A percentile compares a stretch with the other conserved stretches of the same genome.
Conservation (phyloP, 306 rosid species). For the Gastrolobium villosum region DNA sequence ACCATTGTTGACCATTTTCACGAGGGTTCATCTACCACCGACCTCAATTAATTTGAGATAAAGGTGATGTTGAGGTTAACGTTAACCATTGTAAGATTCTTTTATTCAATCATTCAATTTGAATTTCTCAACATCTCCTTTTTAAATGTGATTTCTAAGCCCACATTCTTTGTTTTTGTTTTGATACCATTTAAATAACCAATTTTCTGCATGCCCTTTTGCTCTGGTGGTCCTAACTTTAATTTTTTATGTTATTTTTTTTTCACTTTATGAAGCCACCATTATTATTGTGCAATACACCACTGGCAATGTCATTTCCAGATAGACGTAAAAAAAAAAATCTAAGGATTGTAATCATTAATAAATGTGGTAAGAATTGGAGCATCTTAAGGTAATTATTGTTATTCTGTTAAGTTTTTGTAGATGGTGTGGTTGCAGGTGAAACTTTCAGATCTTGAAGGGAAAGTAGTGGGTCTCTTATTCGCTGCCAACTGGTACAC, state of each 20-base stretch:
- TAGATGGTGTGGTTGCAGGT: constrained; percentile 58
- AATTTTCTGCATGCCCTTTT: too few relatives aligned
- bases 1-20: too few relatives aligned
- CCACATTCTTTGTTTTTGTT: too few relatives aligned
- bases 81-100: too few relatives aligned
- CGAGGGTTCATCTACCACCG: too few relatives aligned
- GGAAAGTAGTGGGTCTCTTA: constrained; percentile 76
- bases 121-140: too few relatives aligned
- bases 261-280: not conserved
- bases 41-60: too few relatives aligned
- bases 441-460: constrained; percentile 67
- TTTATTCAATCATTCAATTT: too few relatives aligned
- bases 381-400: not conserved
- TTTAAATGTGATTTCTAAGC: too few relatives aligned
- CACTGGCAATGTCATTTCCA: not conserved
- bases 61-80: too few relatives aligned
- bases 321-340: not conserved
- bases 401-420: not conserved
- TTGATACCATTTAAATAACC: too few relatives aligned
- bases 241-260: not conserved
- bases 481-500: constrained; percentile 97
- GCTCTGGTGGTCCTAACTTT: constrained; percentile 4
- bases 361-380: not conserved
- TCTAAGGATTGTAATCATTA: not conserved
- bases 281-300: constrained; percentile 11